Evolutionary conservation across 2,329 filamentous ascomycete genomes (phyloP).

Genomic region (Raffaelea arxii): DNA sequence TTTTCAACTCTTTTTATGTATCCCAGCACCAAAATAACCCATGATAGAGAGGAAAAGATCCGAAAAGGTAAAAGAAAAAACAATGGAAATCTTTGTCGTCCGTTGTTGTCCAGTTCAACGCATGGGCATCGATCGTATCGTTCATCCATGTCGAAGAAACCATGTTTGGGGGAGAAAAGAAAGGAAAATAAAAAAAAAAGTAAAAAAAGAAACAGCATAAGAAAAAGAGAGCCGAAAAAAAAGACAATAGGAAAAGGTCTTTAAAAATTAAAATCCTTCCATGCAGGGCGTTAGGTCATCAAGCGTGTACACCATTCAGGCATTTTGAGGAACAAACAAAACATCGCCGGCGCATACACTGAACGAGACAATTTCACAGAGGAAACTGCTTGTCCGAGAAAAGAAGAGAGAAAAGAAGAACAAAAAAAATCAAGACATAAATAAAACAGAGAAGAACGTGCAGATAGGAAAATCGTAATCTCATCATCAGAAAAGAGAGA

Average conservation of each 20-base stretch:
- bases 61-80: neutral
- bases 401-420: neutral
- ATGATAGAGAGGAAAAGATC: neutral
- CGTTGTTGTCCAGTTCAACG: no score
- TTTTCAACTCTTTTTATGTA: neutral
- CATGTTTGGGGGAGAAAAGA: neutral
- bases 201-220: neutral
- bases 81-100: no score
- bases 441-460: conserved; percentile 9
- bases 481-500: neutral
- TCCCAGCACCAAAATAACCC: neutral
- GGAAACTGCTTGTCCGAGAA: neutral
- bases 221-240: conserved; percentile 4
- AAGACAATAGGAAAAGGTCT: conserved; percentile 6
- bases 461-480: neutral
- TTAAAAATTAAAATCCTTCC: conserved; percentile 16
- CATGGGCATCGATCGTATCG: no score
- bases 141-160: conserved; percentile 6
- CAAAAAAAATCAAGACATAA: conserved; percentile 4
- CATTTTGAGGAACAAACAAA: conserved; percentile 8
- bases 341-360: neutral
- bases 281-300: conserved; percentile 15
- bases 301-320: conserved; percentile 15
- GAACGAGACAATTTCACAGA: neutral
- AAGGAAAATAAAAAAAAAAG: neutral